These are phyloP conservation scores for Phytophthora capsici DNA, from an alignment of 352 stramenopile species.

Conservation along the genomic window DNA sequence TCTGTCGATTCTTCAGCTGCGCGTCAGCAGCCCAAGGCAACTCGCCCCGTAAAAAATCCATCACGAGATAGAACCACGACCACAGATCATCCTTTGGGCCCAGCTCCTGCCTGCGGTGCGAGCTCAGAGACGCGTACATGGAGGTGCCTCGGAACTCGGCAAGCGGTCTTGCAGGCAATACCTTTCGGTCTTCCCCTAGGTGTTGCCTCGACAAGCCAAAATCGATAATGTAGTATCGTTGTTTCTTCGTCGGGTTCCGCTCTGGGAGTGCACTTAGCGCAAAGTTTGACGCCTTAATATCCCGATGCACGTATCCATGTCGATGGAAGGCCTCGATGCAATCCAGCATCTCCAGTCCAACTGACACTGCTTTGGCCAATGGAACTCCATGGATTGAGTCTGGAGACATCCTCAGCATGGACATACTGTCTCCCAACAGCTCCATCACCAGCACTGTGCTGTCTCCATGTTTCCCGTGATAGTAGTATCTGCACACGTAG, in stretches of 20 bases:
- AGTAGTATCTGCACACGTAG: slow-evolving; percentile 86
- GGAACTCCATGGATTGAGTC: slow-evolving; percentile 84
- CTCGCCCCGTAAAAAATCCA: slow-evolving; percentile 89
- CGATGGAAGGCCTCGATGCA: slow-evolving; percentile 88
- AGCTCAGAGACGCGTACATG: slow-evolving; percentile 90
- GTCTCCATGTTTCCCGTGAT: slow-evolving; percentile 86
- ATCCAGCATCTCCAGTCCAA: slow-evolving; percentile 88
- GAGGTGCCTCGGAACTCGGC: slow-evolving; percentile 89
- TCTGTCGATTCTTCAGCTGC: slow-evolving; percentile 85
- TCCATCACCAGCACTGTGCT: slow-evolving; percentile 91
- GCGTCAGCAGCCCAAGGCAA: slow-evolving; percentile 83
- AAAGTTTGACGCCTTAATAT: slow-evolving; percentile 93
- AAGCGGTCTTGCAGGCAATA: slow-evolving; percentile 62
- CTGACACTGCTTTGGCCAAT: slow-evolving; percentile 68
- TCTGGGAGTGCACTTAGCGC: slow-evolving; percentile 55
- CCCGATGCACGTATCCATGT: slow-evolving; percentile 87
- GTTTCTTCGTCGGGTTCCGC: slow-evolving; percentile 53
- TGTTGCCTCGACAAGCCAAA: slow-evolving; percentile 88
- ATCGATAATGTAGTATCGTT: slow-evolving; percentile 82
- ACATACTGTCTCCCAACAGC: slow-evolving; percentile 89
- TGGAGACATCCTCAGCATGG: slow-evolving; percentile 81
- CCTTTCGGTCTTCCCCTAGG: slow-evolving; percentile 61
- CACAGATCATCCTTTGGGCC: slow-evolving; percentile 88
- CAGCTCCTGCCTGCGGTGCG: slow-evolving; percentile 79
- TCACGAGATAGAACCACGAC: slow-evolving; percentile 91